Evolutionary conservation across 768 basidiomycete species (phyloP).

Genomic region (Suillus fuscotomentosus): DNA sequence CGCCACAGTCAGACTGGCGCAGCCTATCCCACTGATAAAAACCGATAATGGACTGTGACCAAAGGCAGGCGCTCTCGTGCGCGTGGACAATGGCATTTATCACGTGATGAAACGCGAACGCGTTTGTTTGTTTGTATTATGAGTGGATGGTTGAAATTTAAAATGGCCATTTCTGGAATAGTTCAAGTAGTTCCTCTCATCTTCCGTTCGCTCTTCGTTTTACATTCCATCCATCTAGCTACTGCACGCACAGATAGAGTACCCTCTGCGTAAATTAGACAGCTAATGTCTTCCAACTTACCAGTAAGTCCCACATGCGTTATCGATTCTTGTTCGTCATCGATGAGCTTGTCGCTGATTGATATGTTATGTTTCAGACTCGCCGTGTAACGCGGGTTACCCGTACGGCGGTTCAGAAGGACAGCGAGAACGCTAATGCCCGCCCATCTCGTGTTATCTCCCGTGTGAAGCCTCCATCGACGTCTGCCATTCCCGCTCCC

Average conservation of each 20-base stretch:
- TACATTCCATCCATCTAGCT: conserved; percentile 5
- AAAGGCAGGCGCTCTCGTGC: neutral
- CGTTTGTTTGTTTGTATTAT: conserved; percentile 38
- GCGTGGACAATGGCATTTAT: neutral
- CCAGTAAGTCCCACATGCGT: conserved; percentile 35
- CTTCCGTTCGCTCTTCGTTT: conserved; percentile 11
- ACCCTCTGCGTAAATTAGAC: conserved; percentile 5
- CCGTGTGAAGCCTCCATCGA: conserved; percentile 57
- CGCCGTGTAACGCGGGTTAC: conserved; percentile 63
- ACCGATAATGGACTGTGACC: neutral
- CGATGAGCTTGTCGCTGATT: neutral
- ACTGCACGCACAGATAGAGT: conserved; percentile 9
- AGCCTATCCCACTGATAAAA: neutral
- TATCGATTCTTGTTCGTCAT: neutral
- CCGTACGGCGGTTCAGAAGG: conserved; percentile 51
- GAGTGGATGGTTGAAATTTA: conserved; percentile 27
- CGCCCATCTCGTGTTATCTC: conserved; percentile 58
- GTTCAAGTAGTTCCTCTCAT: conserved; percentile 14
- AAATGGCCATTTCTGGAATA: conserved; percentile 31
- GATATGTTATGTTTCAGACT: conserved; percentile 39
- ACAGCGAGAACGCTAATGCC: conserved; percentile 70
- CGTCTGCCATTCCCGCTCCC: conserved; percentile 27
- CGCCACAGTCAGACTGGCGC: neutral
- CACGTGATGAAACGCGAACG: conserved; percentile 39
- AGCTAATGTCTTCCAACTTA: conserved; percentile 41